Percentiles rank a stretch among this genome's conserved stretches.
These are phyloP conservation scores for Populus hybrid DNA, from an alignment of 441 rosid species.

Conservation along the genomic window DNA sequence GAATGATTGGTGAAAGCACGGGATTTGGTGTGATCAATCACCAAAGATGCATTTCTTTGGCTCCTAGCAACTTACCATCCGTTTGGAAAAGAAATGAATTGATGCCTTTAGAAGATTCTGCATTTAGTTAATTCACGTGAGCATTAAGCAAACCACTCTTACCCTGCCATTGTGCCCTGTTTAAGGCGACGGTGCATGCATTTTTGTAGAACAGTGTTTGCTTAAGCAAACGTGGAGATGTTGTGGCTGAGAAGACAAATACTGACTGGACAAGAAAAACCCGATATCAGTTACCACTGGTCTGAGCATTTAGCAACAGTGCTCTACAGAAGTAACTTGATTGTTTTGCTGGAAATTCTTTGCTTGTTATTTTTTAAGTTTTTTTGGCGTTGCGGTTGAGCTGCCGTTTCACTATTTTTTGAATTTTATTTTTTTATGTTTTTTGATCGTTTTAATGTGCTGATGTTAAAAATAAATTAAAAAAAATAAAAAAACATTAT, in stretches of 20 bases:
- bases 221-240: not conserved
- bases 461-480: too few species aligned
- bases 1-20: not conserved
- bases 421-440: too few species aligned
- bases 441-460: too few species aligned
- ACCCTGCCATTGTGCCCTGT: not conserved
- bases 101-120: not conserved
- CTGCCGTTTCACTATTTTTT: too few species aligned
- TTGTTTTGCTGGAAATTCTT: not conserved
- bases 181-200: not conserved
- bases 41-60: not conserved
- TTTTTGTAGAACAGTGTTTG: too few species aligned
- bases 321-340: not conserved
- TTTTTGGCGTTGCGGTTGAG: not conserved
- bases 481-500: too few species aligned
- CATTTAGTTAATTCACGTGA: not conserved
- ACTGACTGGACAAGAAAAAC: not conserved
- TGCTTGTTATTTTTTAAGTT: not conserved
- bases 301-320: not conserved
- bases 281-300: not conserved
- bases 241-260: not conserved
- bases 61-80: not conserved
- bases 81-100: not conserved
- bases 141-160: not conserved
- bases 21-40: too few species aligned